Evolutionary conservation across 2,329 filamentous ascomycete species (phyloP).

Genomic region (Ilyonectria mors-panacis): DNA sequence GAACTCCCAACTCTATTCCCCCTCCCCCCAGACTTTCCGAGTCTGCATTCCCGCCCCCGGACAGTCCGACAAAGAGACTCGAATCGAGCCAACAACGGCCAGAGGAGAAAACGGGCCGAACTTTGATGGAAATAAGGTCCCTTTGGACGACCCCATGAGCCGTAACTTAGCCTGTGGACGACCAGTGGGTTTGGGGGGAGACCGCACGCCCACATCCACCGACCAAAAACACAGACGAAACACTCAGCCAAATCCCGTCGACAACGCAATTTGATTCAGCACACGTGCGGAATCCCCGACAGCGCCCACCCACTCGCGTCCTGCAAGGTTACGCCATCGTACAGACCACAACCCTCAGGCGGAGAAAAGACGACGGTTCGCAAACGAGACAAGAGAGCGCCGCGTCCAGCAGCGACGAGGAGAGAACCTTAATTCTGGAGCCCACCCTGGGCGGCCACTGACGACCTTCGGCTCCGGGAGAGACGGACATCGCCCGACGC

Average conservation of each 20-base stretch:
- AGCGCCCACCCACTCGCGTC: slow-evolving; percentile 11
- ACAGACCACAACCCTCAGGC: not conserved
- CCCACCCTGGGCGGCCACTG: not conserved
- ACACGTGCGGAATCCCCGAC: slow-evolving; percentile 26
- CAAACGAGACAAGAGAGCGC: not conserved
- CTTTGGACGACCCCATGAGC: slow-evolving; percentile 6
- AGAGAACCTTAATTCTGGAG: slow-evolving; percentile 26
- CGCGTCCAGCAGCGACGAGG: not conserved
- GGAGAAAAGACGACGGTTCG: not conserved
- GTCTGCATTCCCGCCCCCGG: slow-evolving; percentile 17
- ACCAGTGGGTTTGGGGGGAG: not conserved
- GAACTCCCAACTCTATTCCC: slow-evolving; percentile 19
- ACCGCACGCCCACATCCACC: slow-evolving; percentile 4
- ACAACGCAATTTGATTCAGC: not conserved
- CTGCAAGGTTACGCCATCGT: slow-evolving; percentile 31
- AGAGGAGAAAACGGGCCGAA: slow-evolving; percentile 12
- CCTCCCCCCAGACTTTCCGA: slow-evolving; percentile 12
- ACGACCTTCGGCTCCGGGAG: slow-evolving; percentile 23
- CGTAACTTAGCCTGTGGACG: slow-evolving; percentile 8
- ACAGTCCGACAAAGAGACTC: slow-evolving; percentile 8
- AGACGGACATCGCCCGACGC: slow-evolving; percentile 1
- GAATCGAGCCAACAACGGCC: not conserved
- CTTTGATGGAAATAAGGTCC: slow-evolving; percentile 18
- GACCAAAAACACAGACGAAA: slow-evolving; percentile 12
- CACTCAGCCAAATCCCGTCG: slow-evolving; percentile 4